Evolutionary conservation across 2,329 filamentous ascomycete genomes (phyloP).

Genomic region (Escovopsis sp.): DNA sequence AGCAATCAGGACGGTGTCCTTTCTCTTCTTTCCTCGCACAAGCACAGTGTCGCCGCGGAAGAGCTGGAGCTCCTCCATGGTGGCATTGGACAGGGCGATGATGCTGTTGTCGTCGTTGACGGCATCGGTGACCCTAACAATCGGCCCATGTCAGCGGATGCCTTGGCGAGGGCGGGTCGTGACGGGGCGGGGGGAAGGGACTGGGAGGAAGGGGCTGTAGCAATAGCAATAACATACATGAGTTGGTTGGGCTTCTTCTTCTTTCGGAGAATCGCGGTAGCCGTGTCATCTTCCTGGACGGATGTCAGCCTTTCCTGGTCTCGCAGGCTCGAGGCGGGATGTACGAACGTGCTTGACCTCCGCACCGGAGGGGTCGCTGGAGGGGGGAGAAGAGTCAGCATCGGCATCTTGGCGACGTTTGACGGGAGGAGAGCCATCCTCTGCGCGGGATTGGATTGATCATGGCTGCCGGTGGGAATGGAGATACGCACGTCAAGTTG

Average conservation of each 20-base stretch:
- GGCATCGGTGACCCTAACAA: conserved; percentile 84
- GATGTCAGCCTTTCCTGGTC: conserved; percentile 13
- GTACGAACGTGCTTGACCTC: conserved; percentile 66
- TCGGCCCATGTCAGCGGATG: conserved; percentile 3
- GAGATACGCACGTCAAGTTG: conserved; percentile 56
- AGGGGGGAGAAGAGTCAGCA: not conserved
- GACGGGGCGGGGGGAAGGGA: too few relatives aligned
- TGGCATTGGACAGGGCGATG: conserved; percentile 94
- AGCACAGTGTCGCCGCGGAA: conserved; percentile 98
- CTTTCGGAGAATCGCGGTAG: conserved; percentile 97
- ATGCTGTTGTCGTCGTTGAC: conserved; percentile 99
- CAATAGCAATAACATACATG: conserved; percentile 47
- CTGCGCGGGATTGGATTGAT: conserved; percentile 2
- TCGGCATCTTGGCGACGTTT: too few relatives aligned
- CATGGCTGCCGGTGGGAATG: not conserved
- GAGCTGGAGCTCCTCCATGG: conserved; percentile 94
- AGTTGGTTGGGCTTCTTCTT: conserved; percentile 99
- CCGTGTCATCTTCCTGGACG: conserved; percentile 66
- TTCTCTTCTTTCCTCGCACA: conserved; percentile 98
- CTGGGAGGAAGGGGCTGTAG: too few relatives aligned
- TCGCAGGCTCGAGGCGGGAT: conserved; percentile 8
- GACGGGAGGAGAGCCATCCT: conserved; percentile 17
- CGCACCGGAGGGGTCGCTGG: conserved; percentile 75
- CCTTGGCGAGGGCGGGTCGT: too few relatives aligned
- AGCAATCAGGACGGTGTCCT: conserved; percentile 96